Conservation (phyloP, 192 early-diverging fungal species). For the Cladochytrium replicatum region DNA sequence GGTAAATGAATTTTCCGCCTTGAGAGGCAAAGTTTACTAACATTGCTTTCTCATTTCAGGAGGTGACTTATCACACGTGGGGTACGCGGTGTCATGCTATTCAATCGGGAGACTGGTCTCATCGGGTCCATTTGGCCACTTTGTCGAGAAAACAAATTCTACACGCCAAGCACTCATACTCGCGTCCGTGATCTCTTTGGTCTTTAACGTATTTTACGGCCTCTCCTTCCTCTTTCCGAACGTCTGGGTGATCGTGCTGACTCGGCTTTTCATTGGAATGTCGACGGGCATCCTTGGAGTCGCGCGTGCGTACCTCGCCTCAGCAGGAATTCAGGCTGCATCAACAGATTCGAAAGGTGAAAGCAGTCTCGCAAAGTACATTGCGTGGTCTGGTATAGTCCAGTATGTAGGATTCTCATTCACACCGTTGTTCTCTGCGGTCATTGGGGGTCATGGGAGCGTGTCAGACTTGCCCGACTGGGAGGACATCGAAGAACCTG, state of each 20-base stretch:
- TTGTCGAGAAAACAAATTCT: constrained; percentile 9
- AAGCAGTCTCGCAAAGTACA: no score
- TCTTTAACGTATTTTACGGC: constrained; percentile 13
- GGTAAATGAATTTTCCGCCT: neutral
- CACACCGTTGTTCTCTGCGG: constrained; percentile 16
- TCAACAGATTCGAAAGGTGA: neutral
- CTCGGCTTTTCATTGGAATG: constrained; percentile 8
- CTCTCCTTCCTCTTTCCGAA: constrained; percentile 11
- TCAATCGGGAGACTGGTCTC: constrained; percentile 15
- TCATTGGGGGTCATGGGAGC: neutral
- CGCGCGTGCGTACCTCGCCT: constrained; percentile 15
- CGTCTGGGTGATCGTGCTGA: constrained; percentile 8
- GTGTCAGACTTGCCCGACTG: neutral
- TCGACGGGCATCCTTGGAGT: constrained; percentile 16
- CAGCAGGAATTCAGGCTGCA: neutral
- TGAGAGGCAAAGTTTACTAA: neutral
- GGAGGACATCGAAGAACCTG: neutral
- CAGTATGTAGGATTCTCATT: constrained; percentile 26
- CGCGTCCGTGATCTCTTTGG: constrained; percentile 7
- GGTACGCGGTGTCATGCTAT: constrained; percentile 14
- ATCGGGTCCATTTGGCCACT: constrained; percentile 19
- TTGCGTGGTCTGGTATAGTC: constrained; percentile 24
- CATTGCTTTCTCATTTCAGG: neutral
- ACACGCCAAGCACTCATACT: constrained; percentile 18
- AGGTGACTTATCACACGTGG: constrained; percentile 9